phyloP scores from a whole-genome alignment of 2,329 filamentous ascomycete genomes.

The Fonsecaea pugnacius region DNA sequence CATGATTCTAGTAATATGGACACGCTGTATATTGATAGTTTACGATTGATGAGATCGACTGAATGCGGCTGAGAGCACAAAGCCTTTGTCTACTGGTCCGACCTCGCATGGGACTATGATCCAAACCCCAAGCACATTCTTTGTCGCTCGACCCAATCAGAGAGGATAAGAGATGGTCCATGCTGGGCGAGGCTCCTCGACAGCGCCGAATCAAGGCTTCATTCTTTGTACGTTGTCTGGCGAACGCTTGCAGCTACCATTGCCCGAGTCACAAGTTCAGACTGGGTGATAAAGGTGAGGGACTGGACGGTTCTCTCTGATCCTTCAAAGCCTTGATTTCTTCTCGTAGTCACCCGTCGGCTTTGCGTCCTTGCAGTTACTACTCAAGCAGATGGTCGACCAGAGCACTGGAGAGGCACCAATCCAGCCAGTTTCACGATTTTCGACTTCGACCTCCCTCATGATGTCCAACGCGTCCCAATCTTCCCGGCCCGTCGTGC shows the following conservation, averaged over 20 bases:
- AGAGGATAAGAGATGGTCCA: not conserved
- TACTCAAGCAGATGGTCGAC: constrained; percentile 19
- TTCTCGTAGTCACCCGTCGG: not conserved
- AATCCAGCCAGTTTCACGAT: constrained; percentile 24
- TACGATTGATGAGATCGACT: constrained; percentile 15
- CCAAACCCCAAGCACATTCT: not conserved
- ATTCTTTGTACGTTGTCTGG: constrained; percentile 32
- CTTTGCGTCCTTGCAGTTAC: not conserved
- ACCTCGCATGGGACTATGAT: not conserved
- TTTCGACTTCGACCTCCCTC: constrained; percentile 27
- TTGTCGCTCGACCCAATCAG: constrained; percentile 5
- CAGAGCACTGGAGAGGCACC: constrained; percentile 8
- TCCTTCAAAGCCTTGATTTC: not conserved
- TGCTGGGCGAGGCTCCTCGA: constrained; percentile 21
- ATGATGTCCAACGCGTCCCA: constrained; percentile 19
- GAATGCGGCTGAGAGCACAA: constrained; percentile 1
- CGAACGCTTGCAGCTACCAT: constrained; percentile 19
- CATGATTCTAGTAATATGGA: constrained; percentile 18
- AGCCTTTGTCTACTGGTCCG: constrained; percentile 2
- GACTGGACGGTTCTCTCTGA: not conserved
- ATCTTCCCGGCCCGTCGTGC: constrained; percentile 24
- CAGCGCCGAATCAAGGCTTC: constrained; percentile 5
- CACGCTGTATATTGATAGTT: constrained; percentile 22
- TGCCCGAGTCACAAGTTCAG: not conserved
- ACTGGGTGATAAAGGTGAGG: constrained; percentile 10